phyloP scores from a whole-genome alignment of 2,329 filamentous ascomycete genomes.

The Diaporthe citriasiana region DNA sequence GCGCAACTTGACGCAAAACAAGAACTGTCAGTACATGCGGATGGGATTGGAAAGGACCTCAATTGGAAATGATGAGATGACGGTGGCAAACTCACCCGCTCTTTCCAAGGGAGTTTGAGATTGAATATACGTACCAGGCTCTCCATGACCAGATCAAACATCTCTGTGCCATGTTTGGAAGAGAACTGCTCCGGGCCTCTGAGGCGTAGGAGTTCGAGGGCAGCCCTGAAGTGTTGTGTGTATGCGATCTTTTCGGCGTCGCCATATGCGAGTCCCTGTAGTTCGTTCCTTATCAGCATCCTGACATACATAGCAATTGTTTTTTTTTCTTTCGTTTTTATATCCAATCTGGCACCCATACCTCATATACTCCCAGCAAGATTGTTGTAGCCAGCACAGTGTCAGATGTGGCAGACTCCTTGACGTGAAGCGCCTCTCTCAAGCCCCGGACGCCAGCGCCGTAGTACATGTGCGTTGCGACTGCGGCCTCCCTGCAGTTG shows the following conservation, averaged over 20 bases:
- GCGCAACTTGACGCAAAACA: conserved; percentile 13
- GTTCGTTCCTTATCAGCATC: conserved; percentile 7
- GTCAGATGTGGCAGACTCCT: conserved; percentile 22
- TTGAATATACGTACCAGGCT: conserved; percentile 31
- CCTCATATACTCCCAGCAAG: conserved; percentile 33
- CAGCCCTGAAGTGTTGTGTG: conserved; percentile 31
- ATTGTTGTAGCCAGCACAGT: conserved; percentile 35
- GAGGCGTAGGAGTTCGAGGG: conserved; percentile 26
- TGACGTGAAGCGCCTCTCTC: conserved; percentile 27
- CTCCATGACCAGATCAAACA: conserved; percentile 36
- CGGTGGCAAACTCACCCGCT: conserved; percentile 4
- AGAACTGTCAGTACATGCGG: not conserved
- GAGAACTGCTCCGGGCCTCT: conserved; percentile 32
- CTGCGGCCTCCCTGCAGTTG: conserved; percentile 26
- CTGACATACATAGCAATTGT: not conserved
- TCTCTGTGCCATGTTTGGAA: conserved; percentile 31
- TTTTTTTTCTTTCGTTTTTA: not conserved
- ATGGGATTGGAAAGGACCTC: not conserved
- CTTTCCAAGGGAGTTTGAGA: conserved; percentile 13
- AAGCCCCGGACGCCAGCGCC: conserved; percentile 7
- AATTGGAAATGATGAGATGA: not conserved
- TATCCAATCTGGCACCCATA: not conserved
- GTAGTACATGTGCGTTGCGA: conserved; percentile 10
- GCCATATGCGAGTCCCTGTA: conserved; percentile 21
- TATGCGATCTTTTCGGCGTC: conserved; percentile 28